phyloP scores from a whole-genome alignment of 768 basidiomycete genomes.

The Rhodosporidiobolus odoratus region DNA sequence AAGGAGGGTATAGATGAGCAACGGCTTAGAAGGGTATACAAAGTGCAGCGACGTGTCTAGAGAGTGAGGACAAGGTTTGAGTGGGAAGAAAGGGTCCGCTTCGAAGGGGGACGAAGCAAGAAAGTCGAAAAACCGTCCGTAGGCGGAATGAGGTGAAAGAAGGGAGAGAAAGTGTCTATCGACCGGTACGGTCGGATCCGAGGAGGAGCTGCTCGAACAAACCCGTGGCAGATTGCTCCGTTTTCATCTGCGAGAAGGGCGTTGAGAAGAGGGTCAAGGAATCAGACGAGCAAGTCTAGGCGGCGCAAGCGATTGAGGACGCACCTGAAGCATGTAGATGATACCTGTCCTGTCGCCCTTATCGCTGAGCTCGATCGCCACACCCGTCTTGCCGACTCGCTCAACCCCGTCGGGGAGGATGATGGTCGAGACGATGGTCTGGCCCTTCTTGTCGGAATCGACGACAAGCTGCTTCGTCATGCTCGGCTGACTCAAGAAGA shows the following conservation, averaged over 20 bases:
- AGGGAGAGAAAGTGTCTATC: background rate
- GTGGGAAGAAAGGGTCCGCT: no score
- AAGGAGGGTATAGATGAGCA: no score
- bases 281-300: background rate
- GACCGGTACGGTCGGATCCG: slow-evolving; percentile 54
- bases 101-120: no score
- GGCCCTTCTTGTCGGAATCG: slow-evolving; percentile 70
- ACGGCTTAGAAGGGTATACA: no score
- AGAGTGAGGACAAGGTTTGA: no score
- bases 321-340: slow-evolving; percentile 90
- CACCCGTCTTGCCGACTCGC: slow-evolving; percentile 95
- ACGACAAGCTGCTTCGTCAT: slow-evolving; percentile 96
- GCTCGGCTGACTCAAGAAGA: slow-evolving; percentile 77
- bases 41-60: no score
- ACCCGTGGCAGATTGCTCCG: slow-evolving; percentile 75
- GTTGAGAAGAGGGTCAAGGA: background rate
- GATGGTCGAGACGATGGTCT: slow-evolving; percentile 86
- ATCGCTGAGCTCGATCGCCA: slow-evolving; percentile 92
- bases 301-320: no score
- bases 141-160: background rate
- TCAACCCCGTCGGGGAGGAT: slow-evolving; percentile 94
- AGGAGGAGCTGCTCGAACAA: slow-evolving; percentile 79
- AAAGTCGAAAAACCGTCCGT: no score
- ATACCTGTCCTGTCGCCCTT: slow-evolving; percentile 85
- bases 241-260: slow-evolving; percentile 51